A percentile compares a stretch with the other conserved stretches of the same genome.
Conservation (phyloP, 805 yeast species). For the Starmerella roubikii region DNA sequence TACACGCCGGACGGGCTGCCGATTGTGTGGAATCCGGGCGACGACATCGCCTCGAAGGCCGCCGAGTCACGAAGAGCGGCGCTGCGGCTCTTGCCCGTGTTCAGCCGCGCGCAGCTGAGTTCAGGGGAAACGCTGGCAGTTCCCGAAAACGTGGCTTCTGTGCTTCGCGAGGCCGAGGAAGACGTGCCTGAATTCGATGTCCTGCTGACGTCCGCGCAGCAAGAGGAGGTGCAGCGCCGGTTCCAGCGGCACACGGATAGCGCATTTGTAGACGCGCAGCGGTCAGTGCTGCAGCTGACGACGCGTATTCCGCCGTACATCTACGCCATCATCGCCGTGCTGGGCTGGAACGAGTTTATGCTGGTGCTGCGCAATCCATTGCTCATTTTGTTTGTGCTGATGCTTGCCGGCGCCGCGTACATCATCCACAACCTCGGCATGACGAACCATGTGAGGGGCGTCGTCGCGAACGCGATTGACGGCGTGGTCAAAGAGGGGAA, state of each 20-base stretch:
- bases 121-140: conserved; percentile 27
- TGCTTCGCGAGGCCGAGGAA: conserved; percentile 26
- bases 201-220: conserved; percentile 44
- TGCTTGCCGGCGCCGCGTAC: conserved; percentile 48
- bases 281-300: conserved; percentile 64
- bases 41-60: conserved; percentile 58
- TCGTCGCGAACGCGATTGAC: conserved; percentile 43
- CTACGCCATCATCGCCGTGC: conserved; percentile 51
- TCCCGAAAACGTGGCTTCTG: conserved; percentile 48
- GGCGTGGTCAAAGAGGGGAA: conserved; percentile 47
- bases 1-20: conserved; percentile 78
- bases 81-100: conserved; percentile 42
- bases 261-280: conserved; percentile 71
- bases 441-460: conserved; percentile 58
- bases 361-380: conserved; percentile 76
- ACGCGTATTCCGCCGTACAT: conserved; percentile 77
- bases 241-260: conserved; percentile 69
- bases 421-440: conserved; percentile 57
- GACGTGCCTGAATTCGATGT: conserved; percentile 32
- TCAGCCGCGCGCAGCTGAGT: conserved; percentile 36
- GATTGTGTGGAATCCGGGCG: conserved; percentile 57
- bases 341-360: conserved; percentile 96
- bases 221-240: conserved; percentile 40
- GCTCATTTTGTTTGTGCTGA: conserved; percentile 43
- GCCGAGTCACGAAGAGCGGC: conserved; percentile 47